Conservation (phyloP, 2,329 filamentous ascomycete species). For the Mariannaea sp. region DNA sequence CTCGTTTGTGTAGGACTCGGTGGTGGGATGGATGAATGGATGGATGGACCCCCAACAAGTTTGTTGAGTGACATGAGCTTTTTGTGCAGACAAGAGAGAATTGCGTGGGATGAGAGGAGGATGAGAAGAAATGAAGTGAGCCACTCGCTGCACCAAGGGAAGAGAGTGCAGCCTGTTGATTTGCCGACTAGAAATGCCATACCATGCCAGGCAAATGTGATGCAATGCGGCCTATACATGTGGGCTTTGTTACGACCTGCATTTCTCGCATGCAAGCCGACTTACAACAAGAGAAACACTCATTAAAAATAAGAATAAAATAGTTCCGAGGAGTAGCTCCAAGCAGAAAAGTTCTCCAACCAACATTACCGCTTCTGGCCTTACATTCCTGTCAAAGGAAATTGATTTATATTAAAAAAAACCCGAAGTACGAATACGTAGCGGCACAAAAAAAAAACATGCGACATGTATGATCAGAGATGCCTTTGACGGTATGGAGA, state of each 20-base stretch:
- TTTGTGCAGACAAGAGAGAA: slow-evolving; percentile 8
- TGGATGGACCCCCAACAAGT: slow-evolving; percentile 5
- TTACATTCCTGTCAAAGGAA: neutral
- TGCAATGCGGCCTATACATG: neutral
- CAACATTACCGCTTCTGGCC: slow-evolving; percentile 2
- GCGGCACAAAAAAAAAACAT: slow-evolving; percentile 2
- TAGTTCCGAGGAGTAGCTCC: neutral
- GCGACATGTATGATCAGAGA: slow-evolving; percentile 9
- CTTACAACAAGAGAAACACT: neutral
- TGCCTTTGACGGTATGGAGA: neutral
- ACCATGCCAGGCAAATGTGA: neutral
- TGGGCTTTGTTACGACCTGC: slow-evolving; percentile 5
- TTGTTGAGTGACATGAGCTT: slow-evolving; percentile 9
- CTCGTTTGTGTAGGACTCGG: slow-evolving; percentile 1
- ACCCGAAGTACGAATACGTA: slow-evolving; percentile 20
- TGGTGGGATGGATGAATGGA: too few species aligned
- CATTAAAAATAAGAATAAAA: neutral
- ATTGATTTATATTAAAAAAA: too few species aligned
- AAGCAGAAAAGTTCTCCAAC: neutral
- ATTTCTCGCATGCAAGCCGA: slow-evolving; percentile 9
- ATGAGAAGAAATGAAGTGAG: neutral
- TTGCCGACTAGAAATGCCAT: neutral
- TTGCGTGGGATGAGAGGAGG: neutral
- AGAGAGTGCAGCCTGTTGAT: slow-evolving; percentile 6
- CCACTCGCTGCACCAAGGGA: neutral